Evolutionary conservation across 2,329 filamentous ascomycete species (phyloP), one percentile per base, ranked within the genome.

Genomic region (Claviceps purpurea): DNA sequence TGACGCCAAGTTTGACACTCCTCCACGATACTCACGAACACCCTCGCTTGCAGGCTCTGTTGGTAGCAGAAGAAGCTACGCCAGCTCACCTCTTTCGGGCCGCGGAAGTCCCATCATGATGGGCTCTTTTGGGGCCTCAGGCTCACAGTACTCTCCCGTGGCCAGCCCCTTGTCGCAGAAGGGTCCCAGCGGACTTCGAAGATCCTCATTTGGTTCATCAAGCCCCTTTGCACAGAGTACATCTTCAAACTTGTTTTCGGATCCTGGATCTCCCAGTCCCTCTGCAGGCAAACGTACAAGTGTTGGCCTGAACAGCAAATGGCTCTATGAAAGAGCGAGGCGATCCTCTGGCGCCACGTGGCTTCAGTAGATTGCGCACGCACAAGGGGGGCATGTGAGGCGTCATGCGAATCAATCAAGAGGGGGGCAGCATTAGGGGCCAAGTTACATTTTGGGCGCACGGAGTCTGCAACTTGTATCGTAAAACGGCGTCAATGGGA

Each of bases 271-370:
- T 18, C 86, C 87, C 1, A 90, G 82, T 57, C 86, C 87, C 1
- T 70, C 70, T 5, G 69, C 73, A 5, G 75, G 77, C 40, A 89
- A 85, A 70, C 78, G 81, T 52, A 82, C 84, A 43, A 89, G 81
- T 58, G 81, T 94, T 50, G 82, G 82, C 0, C 64, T 96, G 63
- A 96, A 91, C 68, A 95, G 82, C 71, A 95, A 93, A 70, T 97
- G 91, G 91, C 68, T 96, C 55, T 97, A 95, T 64, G 89, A 96
- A 68, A 87, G 83, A 69, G 85, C 86, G 60, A 72, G 82, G 64
- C 65, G 81, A 64, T 70, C 76, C 58, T 73, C 75, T 50, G 65
- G 72, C 11, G 73, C 65, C 52, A 62, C 67, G 37, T 74, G 70
- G 67, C 58, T 62, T 49, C 62, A 66, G 47, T 70, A 50, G 6